Evolutionary conservation across 2,329 filamentous ascomycete genomes (phyloP).

Genomic region (Claviceps sorghi): DNA sequence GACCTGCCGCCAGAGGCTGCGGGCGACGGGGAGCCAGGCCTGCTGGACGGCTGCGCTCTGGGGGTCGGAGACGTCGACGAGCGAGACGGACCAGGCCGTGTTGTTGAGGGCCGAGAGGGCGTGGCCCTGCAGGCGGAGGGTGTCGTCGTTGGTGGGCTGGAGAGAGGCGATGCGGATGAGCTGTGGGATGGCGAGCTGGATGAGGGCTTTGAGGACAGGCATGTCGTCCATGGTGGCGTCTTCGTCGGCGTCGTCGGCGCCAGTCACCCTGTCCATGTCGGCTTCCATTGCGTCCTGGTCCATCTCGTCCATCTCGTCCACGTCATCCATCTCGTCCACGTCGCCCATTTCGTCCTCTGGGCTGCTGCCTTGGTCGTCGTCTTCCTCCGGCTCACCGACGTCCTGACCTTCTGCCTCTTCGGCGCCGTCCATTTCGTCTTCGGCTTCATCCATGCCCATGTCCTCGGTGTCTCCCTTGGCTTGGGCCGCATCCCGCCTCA

Average conservation of each 20-base stretch:
- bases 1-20: conserved; percentile 41
- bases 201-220: conserved; percentile 33
- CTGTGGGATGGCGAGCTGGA: conserved; percentile 23
- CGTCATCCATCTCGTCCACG: no score
- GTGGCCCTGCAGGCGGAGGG: conserved; percentile 32
- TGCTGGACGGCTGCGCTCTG: conserved; percentile 36
- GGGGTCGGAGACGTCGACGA: conserved; percentile 42
- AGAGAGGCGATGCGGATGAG: conserved; percentile 32
- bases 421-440: conserved; percentile 16
- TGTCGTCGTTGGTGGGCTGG: conserved; percentile 25
- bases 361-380: conserved; percentile 23
- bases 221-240: conserved; percentile 31
- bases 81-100: conserved; percentile 51
- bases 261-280: conserved; percentile 52
- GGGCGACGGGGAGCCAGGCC: conserved; percentile 39
- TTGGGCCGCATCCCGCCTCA: conserved; percentile 22
- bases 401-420: conserved; percentile 22
- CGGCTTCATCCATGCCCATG: conserved; percentile 24
- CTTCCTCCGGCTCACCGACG: conserved; percentile 19
- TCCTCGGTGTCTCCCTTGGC: conserved; percentile 25
- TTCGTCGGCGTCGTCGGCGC: conserved; percentile 27
- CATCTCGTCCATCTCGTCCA: no score
- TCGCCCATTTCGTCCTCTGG: conserved; percentile 40
- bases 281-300: conserved; percentile 42
- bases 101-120: conserved; percentile 51